phyloP scores from a whole-genome alignment of 2,329 filamentous ascomycete genomes.

The Fusarium sp. region DNA sequence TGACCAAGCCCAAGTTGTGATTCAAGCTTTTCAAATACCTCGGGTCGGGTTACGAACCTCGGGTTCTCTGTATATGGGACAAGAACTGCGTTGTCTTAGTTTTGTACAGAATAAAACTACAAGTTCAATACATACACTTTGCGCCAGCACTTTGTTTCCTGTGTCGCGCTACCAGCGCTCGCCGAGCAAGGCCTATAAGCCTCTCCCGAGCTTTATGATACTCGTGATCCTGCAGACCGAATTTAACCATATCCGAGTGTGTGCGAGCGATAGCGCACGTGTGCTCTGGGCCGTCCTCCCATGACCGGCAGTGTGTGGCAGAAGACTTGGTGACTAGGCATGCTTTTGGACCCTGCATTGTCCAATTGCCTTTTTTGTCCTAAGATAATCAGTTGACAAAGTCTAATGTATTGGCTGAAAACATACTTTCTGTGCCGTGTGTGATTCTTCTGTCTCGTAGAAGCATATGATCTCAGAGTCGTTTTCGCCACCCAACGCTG shows the following conservation, averaged over 20 bases:
- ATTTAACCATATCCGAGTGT: neutral
- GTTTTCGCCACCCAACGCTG: neutral
- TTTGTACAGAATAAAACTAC: too few species aligned
- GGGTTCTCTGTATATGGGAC: slow-evolving; percentile 27
- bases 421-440: neutral
- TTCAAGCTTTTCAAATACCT: slow-evolving; percentile 12
- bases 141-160: too few species aligned
- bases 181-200: neutral
- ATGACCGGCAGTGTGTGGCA: neutral
- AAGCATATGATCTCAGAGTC: neutral
- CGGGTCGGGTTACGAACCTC: slow-evolving; percentile 18
- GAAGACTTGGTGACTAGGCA: neutral
- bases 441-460: neutral
- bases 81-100: slow-evolving; percentile 3
- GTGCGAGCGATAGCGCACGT: neutral
- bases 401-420: neutral
- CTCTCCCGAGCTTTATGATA: neutral
- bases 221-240: neutral
- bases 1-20: slow-evolving; percentile 2
- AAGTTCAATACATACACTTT: too few species aligned
- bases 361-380: neutral
- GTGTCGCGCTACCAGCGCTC: too few species aligned
- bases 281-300: neutral
- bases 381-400: neutral
- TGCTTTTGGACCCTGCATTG: neutral